phyloP scores from a whole-genome alignment of 2,329 filamentous ascomycete genomes.

The Stromatinia cepivora region DNA sequence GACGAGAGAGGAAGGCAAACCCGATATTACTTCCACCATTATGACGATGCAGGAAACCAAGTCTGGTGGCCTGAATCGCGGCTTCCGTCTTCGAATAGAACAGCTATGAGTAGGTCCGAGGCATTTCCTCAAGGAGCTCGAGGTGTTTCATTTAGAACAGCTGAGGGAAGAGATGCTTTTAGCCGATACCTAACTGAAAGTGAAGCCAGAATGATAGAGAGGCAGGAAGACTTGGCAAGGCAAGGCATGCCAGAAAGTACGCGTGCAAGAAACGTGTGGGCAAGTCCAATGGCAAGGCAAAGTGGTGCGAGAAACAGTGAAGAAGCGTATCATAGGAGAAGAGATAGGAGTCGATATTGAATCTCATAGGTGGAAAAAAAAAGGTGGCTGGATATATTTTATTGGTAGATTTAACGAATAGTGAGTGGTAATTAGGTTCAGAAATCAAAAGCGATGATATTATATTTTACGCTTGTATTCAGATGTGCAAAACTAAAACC shows the following conservation, averaged over 20 bases:
- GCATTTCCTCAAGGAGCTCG: neutral
- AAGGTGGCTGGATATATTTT: neutral
- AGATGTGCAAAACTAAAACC: neutral
- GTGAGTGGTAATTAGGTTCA: neutral
- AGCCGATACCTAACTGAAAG: neutral
- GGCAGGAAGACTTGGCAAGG: neutral
- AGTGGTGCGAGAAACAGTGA: too few relatives aligned
- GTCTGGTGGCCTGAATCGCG: too few relatives aligned
- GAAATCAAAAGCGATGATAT: neutral
- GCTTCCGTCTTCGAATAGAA: too few relatives aligned
- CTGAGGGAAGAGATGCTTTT: neutral
- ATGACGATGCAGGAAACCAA: too few relatives aligned
- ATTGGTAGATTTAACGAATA: neutral
- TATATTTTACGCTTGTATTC: neutral
- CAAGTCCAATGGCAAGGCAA: neutral
- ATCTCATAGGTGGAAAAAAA: neutral
- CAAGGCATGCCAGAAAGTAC: neutral
- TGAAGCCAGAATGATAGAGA: neutral
- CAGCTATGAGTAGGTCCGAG: too few relatives aligned
- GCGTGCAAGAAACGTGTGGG: neutral
- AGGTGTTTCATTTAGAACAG: neutral
- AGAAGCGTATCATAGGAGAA: neutral
- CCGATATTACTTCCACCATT: too few relatives aligned
- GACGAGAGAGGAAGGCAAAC: too few relatives aligned
- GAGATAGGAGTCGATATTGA: neutral